Evolutionary conservation across 2,329 filamentous ascomycete genomes (phyloP), one percentile per base, ranked within the genome.

Genomic region (Nigrograna mackinnonii): DNA sequence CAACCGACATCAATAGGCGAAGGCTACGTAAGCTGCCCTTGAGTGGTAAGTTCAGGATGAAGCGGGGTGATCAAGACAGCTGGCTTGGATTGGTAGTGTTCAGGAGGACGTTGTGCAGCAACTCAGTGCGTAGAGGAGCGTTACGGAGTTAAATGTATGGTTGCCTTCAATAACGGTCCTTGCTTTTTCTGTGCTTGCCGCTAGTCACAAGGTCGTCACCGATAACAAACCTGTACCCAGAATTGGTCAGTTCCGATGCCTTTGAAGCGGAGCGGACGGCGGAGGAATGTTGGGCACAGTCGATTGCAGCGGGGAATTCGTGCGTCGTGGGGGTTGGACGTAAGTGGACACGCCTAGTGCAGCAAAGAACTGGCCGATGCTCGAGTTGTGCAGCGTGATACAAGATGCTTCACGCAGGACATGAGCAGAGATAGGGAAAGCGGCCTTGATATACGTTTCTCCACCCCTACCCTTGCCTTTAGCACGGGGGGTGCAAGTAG

Each of bases 1-100:
- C 76, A 79, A 79, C 77, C 77, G 78, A 80, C 78, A 80, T 80
- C 77, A 78, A 79, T 66, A 48, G 52, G 52, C 45, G 53, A 51
- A 41, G 50, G 52, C 47, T 62, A 39, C 43, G 50, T 48, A 46
- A 57, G 57, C 52, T 53, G 57, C 57, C 60, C 57, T 58, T 57
- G 51, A 52, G 46, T 47, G 49, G 47, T 35, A 48, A 41, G 37
- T 54, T 22, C 33, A 46, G 31, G 14, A 39, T 36, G 31, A 31
- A 44, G 48, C 16, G 44, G 46, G 44, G 49, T 41, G 41, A 47
- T 54, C 45, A 48, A 47, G 49, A 54, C 49, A 43, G 39, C 46
- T 21, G 47, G 39, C 41, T 55, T 41, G 37, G 26, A 37, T 4
- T 12, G 20, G 39, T 28, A 44, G 49, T 55, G 55, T 12, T 13